These are phyloP conservation scores for Lepraria neglecta DNA, from an alignment of 495 filamentous ascomycete species.

Conservation along the genomic window DNA sequence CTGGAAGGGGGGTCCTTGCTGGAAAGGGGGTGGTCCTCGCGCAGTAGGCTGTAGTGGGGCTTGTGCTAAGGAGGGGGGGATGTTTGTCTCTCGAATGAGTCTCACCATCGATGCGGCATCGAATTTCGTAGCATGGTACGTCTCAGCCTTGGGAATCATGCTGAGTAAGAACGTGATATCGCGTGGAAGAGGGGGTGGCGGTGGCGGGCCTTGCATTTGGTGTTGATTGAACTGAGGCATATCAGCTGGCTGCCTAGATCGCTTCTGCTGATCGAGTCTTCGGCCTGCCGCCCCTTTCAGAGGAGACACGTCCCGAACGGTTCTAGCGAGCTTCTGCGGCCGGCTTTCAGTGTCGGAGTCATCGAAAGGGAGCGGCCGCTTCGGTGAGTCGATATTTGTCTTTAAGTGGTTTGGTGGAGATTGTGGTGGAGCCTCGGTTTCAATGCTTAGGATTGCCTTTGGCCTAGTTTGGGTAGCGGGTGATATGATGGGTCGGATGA, in stretches of 20 bases:
- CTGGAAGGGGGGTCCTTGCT: slow-evolving; percentile 23
- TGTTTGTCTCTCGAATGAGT: slow-evolving; percentile 58
- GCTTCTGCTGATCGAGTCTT: slow-evolving; percentile 66
- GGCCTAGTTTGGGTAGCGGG: slow-evolving; percentile 66
- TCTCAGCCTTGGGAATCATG: slow-evolving; percentile 69
- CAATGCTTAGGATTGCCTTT: slow-evolving; percentile 49
- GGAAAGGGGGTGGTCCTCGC: slow-evolving; percentile 27
- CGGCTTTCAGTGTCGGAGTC: slow-evolving; percentile 65
- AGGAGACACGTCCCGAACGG: slow-evolving; percentile 65
- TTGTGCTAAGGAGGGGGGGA: slow-evolving; percentile 51
- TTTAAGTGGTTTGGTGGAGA: slow-evolving; percentile 50
- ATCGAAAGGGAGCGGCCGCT: slow-evolving; percentile 61
- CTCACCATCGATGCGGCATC: slow-evolving; percentile 65
- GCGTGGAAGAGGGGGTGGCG: slow-evolving; percentile 56
- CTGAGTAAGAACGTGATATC: slow-evolving; percentile 76
- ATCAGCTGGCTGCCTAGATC: slow-evolving; percentile 28
- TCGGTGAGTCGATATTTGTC: slow-evolving; percentile 62
- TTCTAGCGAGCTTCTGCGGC: slow-evolving; percentile 66
- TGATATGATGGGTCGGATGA: slow-evolving; percentile 74
- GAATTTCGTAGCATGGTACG: slow-evolving; percentile 62
- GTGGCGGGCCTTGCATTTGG: slow-evolving; percentile 26
- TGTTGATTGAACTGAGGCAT: slow-evolving; percentile 31
- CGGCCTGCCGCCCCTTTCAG: slow-evolving; percentile 69
- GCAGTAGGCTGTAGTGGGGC: slow-evolving; percentile 9
- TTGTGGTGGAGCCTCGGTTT: slow-evolving; percentile 44